Conservation (phyloP, 768 basidiomycete genomes). For the Ephemerocybe angulata region DNA sequence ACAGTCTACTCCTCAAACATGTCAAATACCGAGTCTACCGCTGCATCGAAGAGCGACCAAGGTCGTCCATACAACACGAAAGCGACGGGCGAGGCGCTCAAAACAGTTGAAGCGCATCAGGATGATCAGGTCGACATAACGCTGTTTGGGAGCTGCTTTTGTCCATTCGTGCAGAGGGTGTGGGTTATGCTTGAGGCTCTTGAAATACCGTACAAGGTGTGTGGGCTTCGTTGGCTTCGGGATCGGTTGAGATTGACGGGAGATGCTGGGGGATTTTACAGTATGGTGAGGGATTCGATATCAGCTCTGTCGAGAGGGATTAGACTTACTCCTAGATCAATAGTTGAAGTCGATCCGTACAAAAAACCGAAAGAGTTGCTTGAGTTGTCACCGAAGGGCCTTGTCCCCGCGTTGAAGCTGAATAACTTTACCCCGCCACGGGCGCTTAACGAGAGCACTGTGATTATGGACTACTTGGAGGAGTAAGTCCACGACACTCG, state of each 20-base stretch:
- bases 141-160: slow-evolving; percentile 71
- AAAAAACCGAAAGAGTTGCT: slow-evolving; percentile 76
- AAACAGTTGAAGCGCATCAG: slow-evolving; percentile 50
- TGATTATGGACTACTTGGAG: slow-evolving; percentile 76
- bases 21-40: no score
- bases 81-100: slow-evolving; percentile 48
- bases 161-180: slow-evolving; percentile 79
- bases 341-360: slow-evolving; percentile 82
- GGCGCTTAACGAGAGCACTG: slow-evolving; percentile 74
- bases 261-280: not conserved
- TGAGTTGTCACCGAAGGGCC: slow-evolving; percentile 77
- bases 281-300: slow-evolving; percentile 19
- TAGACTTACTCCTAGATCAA: not conserved
- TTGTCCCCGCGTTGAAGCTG: slow-evolving; percentile 69
- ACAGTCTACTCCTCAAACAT: not conserved
- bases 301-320: not conserved
- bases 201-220: slow-evolving; percentile 65
- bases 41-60: slow-evolving; percentile 17
- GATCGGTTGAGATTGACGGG: no score
- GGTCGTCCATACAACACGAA: slow-evolving; percentile 35
- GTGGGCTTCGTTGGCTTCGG: no score
- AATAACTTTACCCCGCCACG: slow-evolving; percentile 51
- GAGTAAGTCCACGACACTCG: slow-evolving; percentile 44
- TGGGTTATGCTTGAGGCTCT: slow-evolving; percentile 76
- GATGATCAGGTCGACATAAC: slow-evolving; percentile 52